These are phyloP conservation scores for Straminergon stramineum DNA, from an alignment of 225 moss, liverwort and hornwort genomes.

Conservation along the genomic window DNA sequence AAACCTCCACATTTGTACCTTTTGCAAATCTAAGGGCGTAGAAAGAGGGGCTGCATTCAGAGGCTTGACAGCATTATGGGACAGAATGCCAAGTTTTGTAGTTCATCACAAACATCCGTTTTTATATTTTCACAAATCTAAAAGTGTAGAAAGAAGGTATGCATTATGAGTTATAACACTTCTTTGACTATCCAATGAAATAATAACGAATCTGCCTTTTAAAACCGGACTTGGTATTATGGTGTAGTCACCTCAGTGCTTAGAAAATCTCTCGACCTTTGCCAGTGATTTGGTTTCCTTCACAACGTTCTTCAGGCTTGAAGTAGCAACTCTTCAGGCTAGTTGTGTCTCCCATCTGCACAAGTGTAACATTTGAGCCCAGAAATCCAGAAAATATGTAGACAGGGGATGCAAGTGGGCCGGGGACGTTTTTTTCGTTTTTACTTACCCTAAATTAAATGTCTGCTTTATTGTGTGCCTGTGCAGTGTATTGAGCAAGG, in stretches of 20 bases:
- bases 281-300: background rate
- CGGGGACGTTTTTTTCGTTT: background rate
- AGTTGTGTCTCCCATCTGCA: background rate
- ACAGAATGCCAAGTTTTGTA: background rate
- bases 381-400: background rate
- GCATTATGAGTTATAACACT: background rate
- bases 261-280: background rate
- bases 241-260: background rate
- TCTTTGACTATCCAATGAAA: background rate
- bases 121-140: background rate
- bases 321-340: background rate
- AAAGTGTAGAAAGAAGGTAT: background rate
- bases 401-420: background rate
- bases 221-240: background rate
- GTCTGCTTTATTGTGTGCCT: background rate
- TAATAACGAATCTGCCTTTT: background rate
- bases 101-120: background rate
- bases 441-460: background rate
- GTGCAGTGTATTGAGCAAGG: background rate
- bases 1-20: accelerated
- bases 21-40: background rate
- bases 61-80: background rate
- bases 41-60: background rate
- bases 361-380: background rate
- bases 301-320: background rate